phyloP scores from a whole-genome alignment of 176 grass and related monocot species.

The Phoenix roebelenii region DNA sequence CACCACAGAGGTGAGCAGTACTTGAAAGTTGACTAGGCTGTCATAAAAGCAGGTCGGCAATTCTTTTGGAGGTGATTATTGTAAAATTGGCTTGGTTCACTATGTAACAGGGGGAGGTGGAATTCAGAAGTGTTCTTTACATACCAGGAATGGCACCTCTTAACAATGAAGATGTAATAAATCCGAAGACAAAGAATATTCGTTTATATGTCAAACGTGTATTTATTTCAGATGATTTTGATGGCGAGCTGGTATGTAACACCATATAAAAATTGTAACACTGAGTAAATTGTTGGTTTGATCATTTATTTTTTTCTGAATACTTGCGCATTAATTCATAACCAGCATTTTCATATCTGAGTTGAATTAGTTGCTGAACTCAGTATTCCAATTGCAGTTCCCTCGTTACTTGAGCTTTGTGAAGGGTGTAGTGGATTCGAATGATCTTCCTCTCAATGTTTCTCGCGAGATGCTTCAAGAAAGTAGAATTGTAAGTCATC shows the following conservation, averaged over 20 bases:
- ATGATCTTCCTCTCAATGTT: conserved; percentile 91
- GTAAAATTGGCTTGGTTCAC: no score
- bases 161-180: conserved; percentile 75
- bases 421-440: conserved; percentile 81
- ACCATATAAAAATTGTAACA: no score
- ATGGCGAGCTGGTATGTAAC: conserved; percentile 67
- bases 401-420: conserved; percentile 94
- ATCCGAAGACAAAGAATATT: conserved; percentile 91
- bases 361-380: conserved; percentile 8
- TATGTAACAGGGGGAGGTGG: conserved; percentile 66
- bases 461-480: conserved; percentile 95
- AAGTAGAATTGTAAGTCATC: conserved; percentile 77
- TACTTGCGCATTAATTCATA: neutral
- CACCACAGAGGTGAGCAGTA: conserved; percentile 55
- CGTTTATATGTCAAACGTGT: conserved; percentile 84
- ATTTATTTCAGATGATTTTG: conserved; percentile 87
- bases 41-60: no score
- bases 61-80: no score
- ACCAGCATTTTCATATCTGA: no score
- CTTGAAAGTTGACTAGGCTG: conserved; percentile 1
- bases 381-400: conserved; percentile 40
- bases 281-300: neutral
- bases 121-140: conserved; percentile 89
- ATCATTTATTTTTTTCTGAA: neutral
- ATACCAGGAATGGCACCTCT: conserved; percentile 88